These are phyloP conservation scores for Tolypocladium nubicola DNA, from an alignment of 2,329 filamentous ascomycete species.

Conservation along the genomic window DNA sequence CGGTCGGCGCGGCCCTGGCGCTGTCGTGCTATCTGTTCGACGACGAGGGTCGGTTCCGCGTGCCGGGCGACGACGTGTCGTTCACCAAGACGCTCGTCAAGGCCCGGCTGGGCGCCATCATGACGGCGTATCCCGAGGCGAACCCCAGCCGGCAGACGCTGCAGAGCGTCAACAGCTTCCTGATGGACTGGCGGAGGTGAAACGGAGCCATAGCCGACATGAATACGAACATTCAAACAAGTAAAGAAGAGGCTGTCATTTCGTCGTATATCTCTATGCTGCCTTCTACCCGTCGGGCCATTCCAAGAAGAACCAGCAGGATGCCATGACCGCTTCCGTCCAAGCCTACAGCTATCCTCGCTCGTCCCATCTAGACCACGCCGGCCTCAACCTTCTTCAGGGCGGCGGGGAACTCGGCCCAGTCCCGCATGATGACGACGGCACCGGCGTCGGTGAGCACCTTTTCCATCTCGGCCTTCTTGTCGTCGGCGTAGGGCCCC, in stretches of 20 bases:
- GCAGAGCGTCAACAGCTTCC: slow-evolving; percentile 82
- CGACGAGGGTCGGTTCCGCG: slow-evolving; percentile 41
- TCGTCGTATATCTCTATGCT: slow-evolving; percentile 12
- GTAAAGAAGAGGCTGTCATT: slow-evolving; percentile 7
- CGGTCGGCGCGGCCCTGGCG: slow-evolving; percentile 66
- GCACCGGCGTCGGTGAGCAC: slow-evolving; percentile 51
- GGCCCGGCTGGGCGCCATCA: slow-evolving; percentile 69
- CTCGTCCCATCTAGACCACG: slow-evolving; percentile 12
- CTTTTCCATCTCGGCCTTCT: slow-evolving; percentile 55
- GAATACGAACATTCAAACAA: not conserved
- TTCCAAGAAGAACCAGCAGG: not conserved
- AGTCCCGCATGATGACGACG: slow-evolving; percentile 49
- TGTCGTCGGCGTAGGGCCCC: slow-evolving; percentile 57
- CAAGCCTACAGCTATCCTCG: not conserved
- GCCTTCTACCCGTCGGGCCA: not conserved
- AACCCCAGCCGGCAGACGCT: slow-evolving; percentile 79
- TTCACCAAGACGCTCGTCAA: slow-evolving; percentile 71
- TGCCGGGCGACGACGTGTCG: slow-evolving; percentile 10
- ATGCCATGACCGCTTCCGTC: not conserved
- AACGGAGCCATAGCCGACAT: not conserved
- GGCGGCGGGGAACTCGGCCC: slow-evolving; percentile 41
- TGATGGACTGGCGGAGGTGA: slow-evolving; percentile 52
- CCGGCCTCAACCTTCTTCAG: slow-evolving; percentile 36
- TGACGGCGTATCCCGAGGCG: slow-evolving; percentile 64
- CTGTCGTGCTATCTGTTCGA: slow-evolving; percentile 65